Percentiles rank a stretch among this genome's conserved stretches.
Conservation (phyloP, 345 rosid genomes). For the Draba incana region DNA sequence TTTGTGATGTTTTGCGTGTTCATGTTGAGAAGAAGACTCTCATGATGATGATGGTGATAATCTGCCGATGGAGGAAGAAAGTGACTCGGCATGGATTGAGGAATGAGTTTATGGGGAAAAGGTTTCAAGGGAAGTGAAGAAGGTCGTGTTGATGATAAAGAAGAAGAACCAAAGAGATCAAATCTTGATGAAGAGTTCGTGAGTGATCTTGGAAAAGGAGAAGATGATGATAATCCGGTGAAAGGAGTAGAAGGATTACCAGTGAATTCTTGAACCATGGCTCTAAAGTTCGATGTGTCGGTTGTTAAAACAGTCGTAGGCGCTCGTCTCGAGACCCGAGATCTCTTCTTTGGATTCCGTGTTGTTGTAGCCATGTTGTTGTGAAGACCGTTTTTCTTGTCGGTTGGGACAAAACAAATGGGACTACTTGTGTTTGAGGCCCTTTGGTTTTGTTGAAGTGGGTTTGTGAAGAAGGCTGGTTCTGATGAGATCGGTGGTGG, state of each 20-base stretch:
- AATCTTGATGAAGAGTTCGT: constrained; percentile 44
- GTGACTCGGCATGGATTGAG: constrained; percentile 29
- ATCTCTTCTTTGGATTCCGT: constrained; percentile 84
- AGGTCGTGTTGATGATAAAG: constrained; percentile 45
- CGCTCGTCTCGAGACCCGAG: constrained; percentile 89
- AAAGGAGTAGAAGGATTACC: constrained; percentile 94
- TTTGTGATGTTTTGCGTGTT: constrained; percentile 47
- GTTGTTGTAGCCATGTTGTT: constrained; percentile 26
- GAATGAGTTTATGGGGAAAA: constrained; percentile 50
- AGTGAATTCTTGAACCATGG: constrained; percentile 98
- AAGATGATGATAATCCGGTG: constrained; percentile 48
- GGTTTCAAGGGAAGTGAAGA: constrained; percentile 46
- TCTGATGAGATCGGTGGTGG: constrained; percentile 43
- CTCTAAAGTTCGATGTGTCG: constrained; percentile 88
- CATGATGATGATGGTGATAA: not conserved
- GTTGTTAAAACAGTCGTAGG: constrained; percentile 93
- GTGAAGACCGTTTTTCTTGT: constrained; percentile 35
- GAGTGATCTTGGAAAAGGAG: constrained; percentile 53
- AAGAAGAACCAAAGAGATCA: constrained; percentile 61
- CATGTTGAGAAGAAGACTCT: constrained; percentile 41
- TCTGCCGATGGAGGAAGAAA: constrained; percentile 34
- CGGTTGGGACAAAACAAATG: constrained; percentile 43
- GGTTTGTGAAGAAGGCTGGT: constrained; percentile 42
- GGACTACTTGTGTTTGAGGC: constrained; percentile 37
- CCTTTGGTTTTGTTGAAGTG: constrained; percentile 27